Base-by-base conservation (phyloP, 2,329 filamentous ascomycete species). In the Diatrype stigma region DNA sequence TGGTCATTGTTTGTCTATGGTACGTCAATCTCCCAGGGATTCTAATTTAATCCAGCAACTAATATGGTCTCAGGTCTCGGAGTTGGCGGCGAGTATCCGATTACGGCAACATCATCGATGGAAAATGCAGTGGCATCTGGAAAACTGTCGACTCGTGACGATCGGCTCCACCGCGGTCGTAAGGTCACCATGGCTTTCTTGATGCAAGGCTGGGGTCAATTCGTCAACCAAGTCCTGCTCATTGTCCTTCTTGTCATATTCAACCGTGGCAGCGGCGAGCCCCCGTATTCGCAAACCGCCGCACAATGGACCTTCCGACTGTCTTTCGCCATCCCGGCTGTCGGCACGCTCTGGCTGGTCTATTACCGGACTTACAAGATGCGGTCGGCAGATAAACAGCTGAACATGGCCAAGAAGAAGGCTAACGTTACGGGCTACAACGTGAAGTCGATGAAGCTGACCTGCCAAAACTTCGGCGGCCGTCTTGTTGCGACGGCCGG, bases 191-290 rank as follows among this genome's bases (percentile, higher is more conserved):
- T 87, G 70, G 92, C 93, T 52, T 97, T 97, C 77, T 73, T 97
- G 72, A 96, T 97, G 93, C 93, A 97, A 73, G 93, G 93, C 49
- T 97, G 93, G 93, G 93, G 93, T 59, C 93, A 97, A 71, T 89
- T 96, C 69, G 78, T 89, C 76, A 97, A 97, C 81, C 93, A 96
- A 73, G 86, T 88, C 61, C 73, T 96, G 51, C 81, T 97, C 56
- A 96, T 97, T 64, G 68, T 96, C 49, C 77, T 95, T 47, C 82
- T 96, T 52, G 78, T 95, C 61, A 88, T 93, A 73, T 94, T 96
- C 81, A 90, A 96, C 78, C 84, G 86, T 64, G 88, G 88, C 51
- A 78, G 76, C 53, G 87, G 88, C 46, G 80, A 84, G 50, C 83
- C 88, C 21, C 90, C 91, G 3, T 96, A 96, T 76, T 86, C 83